Base-by-base conservation (phyloP, 2,329 filamentous ascomycete species). In the Plenodomus biglobosus region DNA sequence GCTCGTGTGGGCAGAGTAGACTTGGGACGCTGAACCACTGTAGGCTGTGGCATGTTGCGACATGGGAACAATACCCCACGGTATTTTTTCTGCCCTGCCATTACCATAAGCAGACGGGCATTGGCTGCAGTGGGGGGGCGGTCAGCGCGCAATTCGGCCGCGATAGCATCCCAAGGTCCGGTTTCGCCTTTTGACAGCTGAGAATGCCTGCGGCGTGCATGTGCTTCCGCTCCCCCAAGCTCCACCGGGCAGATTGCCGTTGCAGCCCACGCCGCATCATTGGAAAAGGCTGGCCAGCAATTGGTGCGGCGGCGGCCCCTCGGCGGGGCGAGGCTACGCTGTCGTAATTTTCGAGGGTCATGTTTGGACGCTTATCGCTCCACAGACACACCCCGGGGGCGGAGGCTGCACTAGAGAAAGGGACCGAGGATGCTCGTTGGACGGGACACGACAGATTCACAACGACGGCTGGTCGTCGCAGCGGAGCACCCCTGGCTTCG, bases 21-120 rank as follows among this genome's bases (percentile, higher is more conserved):
- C 32, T 36, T n/a, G 13, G 32, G 50, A 58, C 49, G 53, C 44
- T 58, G 42, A 48, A 56, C 47, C 40, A 53, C 52, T 59, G 55
- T 54, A 49, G 45, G 40, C 44, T 43, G 50, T 44, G 48, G 46
- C 46, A 56, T 61, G 56, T 64, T 56, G 62, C 56, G 60, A n/a
- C 58, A 53, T 54, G 53, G 56, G 61, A 65, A 65, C 69, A 69
- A 65, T 70, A 69, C 67, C 68, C 67, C 68, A 70, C 67, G 67
- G 63, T 61, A n/a, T 64, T 68, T 63, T 37, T 53, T 53, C 65
- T 69, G 66, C 65, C 63, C 48, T 15, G 37, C 48, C 55, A 60
- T 66, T 61, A 58, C 64, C 55, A 50, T 50, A 61, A 56, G 49
- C 53, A 44, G 54, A 48, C 15, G 27, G 27, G 51, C 39, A 56